Conservation (phyloP, 2,329 filamentous ascomycete species). For the Graphilbum ipis-grandicollis region DNA sequence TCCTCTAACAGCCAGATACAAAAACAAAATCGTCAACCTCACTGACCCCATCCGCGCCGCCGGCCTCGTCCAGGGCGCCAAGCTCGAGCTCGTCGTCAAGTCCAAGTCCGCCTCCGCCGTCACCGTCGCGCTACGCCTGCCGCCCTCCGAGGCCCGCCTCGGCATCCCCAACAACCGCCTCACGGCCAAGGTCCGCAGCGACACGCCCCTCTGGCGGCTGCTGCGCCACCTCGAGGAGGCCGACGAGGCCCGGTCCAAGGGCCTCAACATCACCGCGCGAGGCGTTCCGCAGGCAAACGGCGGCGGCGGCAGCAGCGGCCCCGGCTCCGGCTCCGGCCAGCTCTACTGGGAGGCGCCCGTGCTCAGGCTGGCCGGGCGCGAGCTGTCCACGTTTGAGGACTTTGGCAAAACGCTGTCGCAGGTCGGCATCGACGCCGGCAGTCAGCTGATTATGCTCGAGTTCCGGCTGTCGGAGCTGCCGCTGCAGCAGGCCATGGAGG, state of each 20-base stretch:
- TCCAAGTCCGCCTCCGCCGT: constrained; percentile 75
- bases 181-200: constrained; percentile 73
- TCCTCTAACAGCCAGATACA: constrained; percentile 34
- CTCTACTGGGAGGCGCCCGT: constrained; percentile 80
- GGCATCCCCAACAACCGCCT: constrained; percentile 49
- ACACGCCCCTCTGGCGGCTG: constrained; percentile 76
- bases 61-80: constrained; percentile 69
- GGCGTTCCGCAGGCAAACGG: constrained; percentile 47
- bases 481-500: constrained; percentile 66
- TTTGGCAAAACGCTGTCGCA: constrained; percentile 81
- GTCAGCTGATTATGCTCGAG: constrained; percentile 56
- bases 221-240: constrained; percentile 78
- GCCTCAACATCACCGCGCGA: constrained; percentile 68
- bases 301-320: constrained; percentile 25
- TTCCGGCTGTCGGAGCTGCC: constrained; percentile 65
- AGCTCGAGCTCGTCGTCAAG: constrained; percentile 76
- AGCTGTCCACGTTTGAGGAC: constrained; percentile 59
- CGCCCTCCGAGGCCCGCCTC: constrained; percentile 45
- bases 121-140: constrained; percentile 75
- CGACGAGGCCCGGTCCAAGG: constrained; percentile 39
- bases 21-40: constrained; percentile 73
- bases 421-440: constrained; percentile 74
- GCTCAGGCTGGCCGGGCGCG: constrained; percentile 66
- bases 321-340: constrained; percentile 49
- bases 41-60: constrained; percentile 71